Conservation (phyloP, 225 moss, liverwort and hornwort species). For the Polytrichum formosum region DNA sequence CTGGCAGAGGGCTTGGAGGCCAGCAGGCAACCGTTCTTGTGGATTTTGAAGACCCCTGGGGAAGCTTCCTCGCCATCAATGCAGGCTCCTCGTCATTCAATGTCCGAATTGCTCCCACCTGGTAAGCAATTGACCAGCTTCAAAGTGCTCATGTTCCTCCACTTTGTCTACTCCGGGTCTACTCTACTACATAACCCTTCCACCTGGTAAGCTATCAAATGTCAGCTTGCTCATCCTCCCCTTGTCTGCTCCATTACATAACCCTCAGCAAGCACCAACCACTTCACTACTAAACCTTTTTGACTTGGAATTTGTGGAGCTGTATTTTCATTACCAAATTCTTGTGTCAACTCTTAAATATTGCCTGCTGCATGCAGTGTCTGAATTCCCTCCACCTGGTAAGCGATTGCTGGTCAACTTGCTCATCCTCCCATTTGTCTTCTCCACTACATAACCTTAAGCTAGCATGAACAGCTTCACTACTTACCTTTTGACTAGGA, state of each 20-base stretch:
- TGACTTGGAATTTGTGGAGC: not conserved
- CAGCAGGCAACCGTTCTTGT: constrained; percentile 14
- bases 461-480: too few species aligned
- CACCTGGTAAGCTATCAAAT: constrained; percentile 1
- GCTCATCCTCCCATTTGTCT: not conserved
- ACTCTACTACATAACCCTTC: not conserved
- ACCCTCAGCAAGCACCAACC: too few species aligned
- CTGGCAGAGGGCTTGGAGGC: constrained; percentile 16
- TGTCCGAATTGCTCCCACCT: constrained; percentile 12
- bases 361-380: not conserved
- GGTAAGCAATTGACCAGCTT: constrained; percentile 5
- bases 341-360: too few species aligned
- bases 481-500: too few species aligned
- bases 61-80: not conserved
- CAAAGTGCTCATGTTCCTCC: not conserved
- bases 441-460: not conserved
- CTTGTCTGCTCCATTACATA: not conserved
- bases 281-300: too few species aligned
- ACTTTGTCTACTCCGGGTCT: not conserved
- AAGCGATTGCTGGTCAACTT: not conserved
- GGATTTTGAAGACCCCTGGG: constrained; percentile 10
- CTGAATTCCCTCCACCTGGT: constrained; percentile 11
- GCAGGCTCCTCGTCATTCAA: not conserved
- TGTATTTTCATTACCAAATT: too few species aligned
- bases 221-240: not conserved